Evolutionary conservation across 805 yeast species (phyloP).

Genomic region (Metschnikowia aberdeeniae): DNA sequence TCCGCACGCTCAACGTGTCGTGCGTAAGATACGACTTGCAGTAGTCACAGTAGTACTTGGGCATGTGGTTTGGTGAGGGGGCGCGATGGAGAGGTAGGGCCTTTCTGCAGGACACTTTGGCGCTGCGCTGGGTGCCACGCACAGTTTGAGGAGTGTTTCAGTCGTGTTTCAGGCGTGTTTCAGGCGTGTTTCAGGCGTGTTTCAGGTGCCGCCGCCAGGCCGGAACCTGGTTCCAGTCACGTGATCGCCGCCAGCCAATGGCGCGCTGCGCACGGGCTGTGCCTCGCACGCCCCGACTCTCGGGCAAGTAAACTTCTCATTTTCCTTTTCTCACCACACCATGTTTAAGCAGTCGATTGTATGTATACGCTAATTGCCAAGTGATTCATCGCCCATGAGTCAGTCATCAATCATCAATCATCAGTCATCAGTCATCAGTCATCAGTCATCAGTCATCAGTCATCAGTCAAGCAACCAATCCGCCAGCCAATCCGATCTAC

Average conservation of each 20-base stretch:
- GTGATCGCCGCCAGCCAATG: slow-evolving; percentile 3
- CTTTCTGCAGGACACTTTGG: background rate
- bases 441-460: too few species aligned
- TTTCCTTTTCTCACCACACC: slow-evolving; percentile 5
- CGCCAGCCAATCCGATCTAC: too few species aligned
- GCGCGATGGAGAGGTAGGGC: background rate
- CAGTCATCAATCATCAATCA: too few species aligned
- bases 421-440: too few species aligned
- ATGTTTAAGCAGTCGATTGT: slow-evolving; percentile 44
- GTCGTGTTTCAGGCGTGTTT: too few species aligned
- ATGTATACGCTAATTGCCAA: slow-evolving; percentile 20
- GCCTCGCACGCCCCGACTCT: slow-evolving; percentile 19
- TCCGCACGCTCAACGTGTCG: slow-evolving; percentile 81
- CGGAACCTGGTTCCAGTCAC: slow-evolving; percentile 7
- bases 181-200: too few species aligned
- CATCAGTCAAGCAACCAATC: too few species aligned
- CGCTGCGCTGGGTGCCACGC: too few species aligned
- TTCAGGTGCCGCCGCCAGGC: background rate
- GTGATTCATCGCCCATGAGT: too few species aligned
- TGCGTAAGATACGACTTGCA: slow-evolving; percentile 82
- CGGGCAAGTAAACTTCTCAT: slow-evolving; percentile 13
- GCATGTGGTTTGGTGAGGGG: slow-evolving; percentile 37
- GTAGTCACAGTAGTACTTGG: slow-evolving; percentile 77
- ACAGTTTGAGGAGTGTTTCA: too few species aligned
- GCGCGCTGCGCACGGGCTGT: slow-evolving; percentile 5